Base-by-base conservation (phyloP, 2,329 filamentous ascomycete genomes). In the Stemphylium lycopersici region DNA sequence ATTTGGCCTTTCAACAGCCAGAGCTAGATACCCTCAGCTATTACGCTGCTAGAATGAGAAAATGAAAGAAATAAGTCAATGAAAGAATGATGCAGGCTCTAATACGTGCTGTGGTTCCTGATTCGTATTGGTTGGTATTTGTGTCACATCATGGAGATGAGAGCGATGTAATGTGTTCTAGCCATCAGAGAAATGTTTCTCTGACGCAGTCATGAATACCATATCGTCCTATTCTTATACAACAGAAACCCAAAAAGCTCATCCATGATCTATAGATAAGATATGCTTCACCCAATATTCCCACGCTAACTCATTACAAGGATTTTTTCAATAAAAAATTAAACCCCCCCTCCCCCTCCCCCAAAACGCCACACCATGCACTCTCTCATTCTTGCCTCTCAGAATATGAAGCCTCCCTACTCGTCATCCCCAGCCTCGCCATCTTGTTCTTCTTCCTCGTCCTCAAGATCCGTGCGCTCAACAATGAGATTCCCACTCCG, bases 401-500 rank as follows among this genome's bases (percentile, higher is more conserved):
- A 40, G 33, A 13, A 26, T 48, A 41, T 29, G 20, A 48, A 6
- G 6, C 22, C 10, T 24, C 13, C 12, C 29, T 26, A 45, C 26
- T 32, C 42, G 5, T 36, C 26, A 26, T 40, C 37, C 11, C 29
- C 31, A 1, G 56, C 54, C 1, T 65, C 69, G 0, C 66, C 65
- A 4, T 80, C 80, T 0, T 81, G 79, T 0, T 81, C 80, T 0
- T 81, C 79, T 0, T 81, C 80, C 2, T 82, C 80, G 2, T 82
- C 81, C 12, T 84, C 84, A 22, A 86, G 81, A 3, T 83, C 79
- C 20, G 83, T 78, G 52, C 83, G 83, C 78, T 99, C 95, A 11
- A 98, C 93, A 62, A 98, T 90, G 53, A 99, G 77, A 75, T 96
- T 96, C 3, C 89, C 91, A 61, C 91, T 93, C 63, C 87, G 82